Percentiles rank a stretch among this genome's conserved stretches.
These are phyloP conservation scores for Nemania sp. DNA, from an alignment of 2,329 filamentous ascomycete species.

Conservation along the genomic window DNA sequence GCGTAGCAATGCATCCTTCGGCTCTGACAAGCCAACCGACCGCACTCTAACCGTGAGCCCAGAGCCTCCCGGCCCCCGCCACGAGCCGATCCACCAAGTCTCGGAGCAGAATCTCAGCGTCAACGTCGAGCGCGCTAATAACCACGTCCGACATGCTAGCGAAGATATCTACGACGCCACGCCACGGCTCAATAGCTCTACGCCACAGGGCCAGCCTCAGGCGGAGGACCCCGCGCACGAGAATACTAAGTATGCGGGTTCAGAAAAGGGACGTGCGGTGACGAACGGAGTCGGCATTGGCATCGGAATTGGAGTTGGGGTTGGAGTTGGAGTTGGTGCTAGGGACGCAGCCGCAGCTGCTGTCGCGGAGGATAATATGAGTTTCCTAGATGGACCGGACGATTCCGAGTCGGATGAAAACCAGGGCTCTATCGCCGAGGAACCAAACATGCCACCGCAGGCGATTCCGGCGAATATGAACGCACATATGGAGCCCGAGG, in stretches of 20 bases:
- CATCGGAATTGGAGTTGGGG: slow-evolving; percentile 5
- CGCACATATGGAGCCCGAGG: slow-evolving; percentile 49
- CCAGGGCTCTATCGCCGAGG: neutral
- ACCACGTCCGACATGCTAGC: slow-evolving; percentile 27
- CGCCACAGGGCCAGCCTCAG: neutral
- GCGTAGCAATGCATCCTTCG: slow-evolving; percentile 37
- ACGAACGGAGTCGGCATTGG: slow-evolving; percentile 21
- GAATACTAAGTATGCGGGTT: slow-evolving; percentile 45
- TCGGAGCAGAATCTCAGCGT: slow-evolving; percentile 47
- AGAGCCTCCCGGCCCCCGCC: slow-evolving; percentile 41
- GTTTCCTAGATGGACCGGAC: slow-evolving; percentile 33
- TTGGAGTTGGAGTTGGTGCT: slow-evolving; percentile 28
- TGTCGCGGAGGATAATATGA: slow-evolving; percentile 31
- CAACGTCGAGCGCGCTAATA: slow-evolving; percentile 48
- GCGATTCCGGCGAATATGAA: neutral
- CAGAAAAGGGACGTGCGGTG: slow-evolving; percentile 37
- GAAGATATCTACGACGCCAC: slow-evolving; percentile 51
- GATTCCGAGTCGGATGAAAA: slow-evolving; percentile 38
- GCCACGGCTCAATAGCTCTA: slow-evolving; percentile 40
- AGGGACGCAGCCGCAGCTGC: neutral
- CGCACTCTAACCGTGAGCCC: slow-evolving; percentile 46
- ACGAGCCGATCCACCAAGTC: slow-evolving; percentile 41
- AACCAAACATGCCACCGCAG: neutral
- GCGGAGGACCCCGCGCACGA: slow-evolving; percentile 28
- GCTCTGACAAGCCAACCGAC: slow-evolving; percentile 37